Evolutionary conservation across 352 stramenopile genomes (phyloP), one percentile per base, ranked within the genome.

Genomic region (Pythium brachiatum): DNA sequence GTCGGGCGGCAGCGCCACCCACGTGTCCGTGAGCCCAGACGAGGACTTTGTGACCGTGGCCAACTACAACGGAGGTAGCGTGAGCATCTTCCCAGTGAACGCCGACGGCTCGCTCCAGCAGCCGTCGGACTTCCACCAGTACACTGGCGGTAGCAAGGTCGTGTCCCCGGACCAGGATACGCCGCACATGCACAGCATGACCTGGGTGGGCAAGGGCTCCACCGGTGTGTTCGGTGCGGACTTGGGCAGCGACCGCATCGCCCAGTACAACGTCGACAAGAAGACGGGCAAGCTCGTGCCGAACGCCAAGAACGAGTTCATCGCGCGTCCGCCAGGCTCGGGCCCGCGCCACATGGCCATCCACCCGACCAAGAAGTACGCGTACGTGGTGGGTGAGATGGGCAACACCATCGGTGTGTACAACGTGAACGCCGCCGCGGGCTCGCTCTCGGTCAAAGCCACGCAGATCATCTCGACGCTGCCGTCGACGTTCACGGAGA

Each of bases 301-400:
- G 8, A 69, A 68, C 53, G 15, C 44, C 9, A 27, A 48, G 57
- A 27, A 38, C 39, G 50, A 53, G 32, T 68, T 70, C 41, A 56
- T 72, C 32, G 16, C 31, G 23, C 56, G 60, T 8, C 68, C 67
- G 23, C 7, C 47, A 23, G 80, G 79, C 44, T 81, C 80, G 8
- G 83, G 83, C 29, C 83, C 83, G 2, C 76, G 83, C 21, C 83
- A 92, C 66, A 81, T 90, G 74, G 75, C 52, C 1, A 62, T 92
- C n/a, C 75, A 86, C 54, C 68, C 69, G 18, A 62, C 69, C 11
- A 55, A 64, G 16, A 79, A 80, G 1, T 62, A 84, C 26, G 76
- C 71, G 12, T 92, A 88, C 66, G 79, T 89, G 13, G 66, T 88
- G 7, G 65, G 88, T 39, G 82, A 92, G 48, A 68, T 90, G 9